Conservation (phyloP, 164 flowering plant genomes). For the Berberis thunbergii region DNA sequence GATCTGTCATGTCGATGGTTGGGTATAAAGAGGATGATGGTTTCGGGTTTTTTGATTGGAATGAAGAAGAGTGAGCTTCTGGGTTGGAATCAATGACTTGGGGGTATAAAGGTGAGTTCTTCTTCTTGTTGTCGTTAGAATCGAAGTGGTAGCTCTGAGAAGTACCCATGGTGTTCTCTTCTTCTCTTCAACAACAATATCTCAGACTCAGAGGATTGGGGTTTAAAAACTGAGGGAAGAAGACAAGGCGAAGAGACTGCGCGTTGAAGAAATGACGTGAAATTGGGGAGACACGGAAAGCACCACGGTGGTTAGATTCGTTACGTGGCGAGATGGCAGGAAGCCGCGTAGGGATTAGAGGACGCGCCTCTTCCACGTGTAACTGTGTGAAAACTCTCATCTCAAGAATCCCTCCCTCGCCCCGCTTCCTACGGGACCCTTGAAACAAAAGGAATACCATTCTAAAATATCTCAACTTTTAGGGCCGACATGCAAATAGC, state of each 20-base stretch:
- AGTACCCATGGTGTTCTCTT: too few species aligned
- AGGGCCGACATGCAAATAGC: too few species aligned
- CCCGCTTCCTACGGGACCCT: background rate
- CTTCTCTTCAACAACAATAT: too few species aligned
- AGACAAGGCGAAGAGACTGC: background rate
- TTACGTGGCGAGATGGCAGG: background rate
- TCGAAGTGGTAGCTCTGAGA: too few species aligned
- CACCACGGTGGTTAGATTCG: background rate
- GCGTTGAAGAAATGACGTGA: background rate
- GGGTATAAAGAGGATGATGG: conserved; percentile 29
- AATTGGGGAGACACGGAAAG: background rate
- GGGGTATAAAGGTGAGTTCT: conserved; percentile 19
- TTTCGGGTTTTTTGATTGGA: conserved; percentile 4
- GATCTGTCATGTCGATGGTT: conserved; percentile 25
- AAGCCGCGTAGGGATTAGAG: background rate
- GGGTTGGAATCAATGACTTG: conserved; percentile 26
- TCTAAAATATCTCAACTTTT: too few species aligned
- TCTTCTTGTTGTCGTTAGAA: background rate
- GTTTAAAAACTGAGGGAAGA: background rate
- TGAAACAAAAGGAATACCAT: too few species aligned
- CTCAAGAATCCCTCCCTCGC: background rate
- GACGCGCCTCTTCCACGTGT: background rate
- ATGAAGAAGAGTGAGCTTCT: conserved; percentile 11
- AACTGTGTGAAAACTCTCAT: background rate
- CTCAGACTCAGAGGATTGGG: background rate